Evolutionary conservation across 257 asterid genomes (phyloP).

Genomic region (Catharanthus roseus): DNA sequence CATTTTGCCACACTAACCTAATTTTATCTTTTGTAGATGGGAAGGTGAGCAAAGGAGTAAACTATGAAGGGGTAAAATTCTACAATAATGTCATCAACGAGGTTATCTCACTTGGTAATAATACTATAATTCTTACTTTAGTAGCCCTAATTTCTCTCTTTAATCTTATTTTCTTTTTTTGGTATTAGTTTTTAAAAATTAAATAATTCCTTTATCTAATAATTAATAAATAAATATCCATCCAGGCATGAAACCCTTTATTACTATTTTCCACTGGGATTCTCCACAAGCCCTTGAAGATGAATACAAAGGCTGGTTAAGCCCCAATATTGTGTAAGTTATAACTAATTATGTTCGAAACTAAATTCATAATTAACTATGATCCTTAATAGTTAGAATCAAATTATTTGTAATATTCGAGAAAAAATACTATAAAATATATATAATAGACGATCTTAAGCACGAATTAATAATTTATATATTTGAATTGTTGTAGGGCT

Average conservation of each 20-base stretch:
- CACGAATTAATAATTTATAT: no score
- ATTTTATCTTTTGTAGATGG: constrained; percentile 25
- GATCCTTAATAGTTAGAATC: no score
- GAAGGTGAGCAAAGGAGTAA: constrained; percentile 21
- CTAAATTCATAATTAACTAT: no score
- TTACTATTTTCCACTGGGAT: constrained; percentile 17
- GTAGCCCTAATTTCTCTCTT: not conserved
- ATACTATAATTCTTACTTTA: not conserved
- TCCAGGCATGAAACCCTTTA: constrained; percentile 22
- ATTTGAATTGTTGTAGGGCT: not conserved
- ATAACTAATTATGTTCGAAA: no score
- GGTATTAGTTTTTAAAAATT: not conserved
- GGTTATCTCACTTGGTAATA: constrained; percentile 16
- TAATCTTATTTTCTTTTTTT: not conserved
- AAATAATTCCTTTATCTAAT: no score
- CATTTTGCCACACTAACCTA: no score
- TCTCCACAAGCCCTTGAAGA: constrained; percentile 22
- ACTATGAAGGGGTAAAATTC: constrained; percentile 21
- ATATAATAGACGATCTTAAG: no score
- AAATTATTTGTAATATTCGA: no score
- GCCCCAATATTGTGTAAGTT: constrained; percentile 17
- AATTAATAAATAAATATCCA: not conserved
- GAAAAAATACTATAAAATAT: no score
- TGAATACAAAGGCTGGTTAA: constrained; percentile 21
- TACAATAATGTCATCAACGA: constrained; percentile 25